These are phyloP conservation scores for Rhynchospora breviuscula DNA, from an alignment of 176 grass and related monocot species.

Conservation along the genomic window DNA sequence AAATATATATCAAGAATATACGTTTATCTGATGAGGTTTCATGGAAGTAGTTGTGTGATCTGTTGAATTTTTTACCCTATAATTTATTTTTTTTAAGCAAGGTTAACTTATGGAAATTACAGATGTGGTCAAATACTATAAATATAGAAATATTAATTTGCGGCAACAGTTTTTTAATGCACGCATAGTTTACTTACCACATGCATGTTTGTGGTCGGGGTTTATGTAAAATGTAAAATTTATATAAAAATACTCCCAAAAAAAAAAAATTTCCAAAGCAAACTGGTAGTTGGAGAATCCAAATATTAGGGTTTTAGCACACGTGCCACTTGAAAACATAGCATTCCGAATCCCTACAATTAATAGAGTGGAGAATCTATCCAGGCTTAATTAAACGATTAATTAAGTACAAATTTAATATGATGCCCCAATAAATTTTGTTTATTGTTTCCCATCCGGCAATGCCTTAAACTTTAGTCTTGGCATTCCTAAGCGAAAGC, in stretches of 20 bases:
- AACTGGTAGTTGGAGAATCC: neutral
- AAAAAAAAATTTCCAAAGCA: neutral
- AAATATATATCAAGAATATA: too few relatives aligned
- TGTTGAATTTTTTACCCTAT: too few relatives aligned
- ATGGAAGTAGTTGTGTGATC: too few relatives aligned
- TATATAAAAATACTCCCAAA: neutral
- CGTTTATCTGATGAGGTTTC: too few relatives aligned
- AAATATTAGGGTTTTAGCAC: conserved; percentile 20
- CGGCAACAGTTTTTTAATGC: too few relatives aligned
- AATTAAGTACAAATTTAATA: neutral
- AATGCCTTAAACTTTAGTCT: neutral
- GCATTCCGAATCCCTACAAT: neutral
- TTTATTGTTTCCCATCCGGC: neutral
- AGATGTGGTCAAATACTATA: neutral
- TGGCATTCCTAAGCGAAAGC: neutral
- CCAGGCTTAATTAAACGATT: neutral
- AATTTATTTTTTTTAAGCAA: neutral
- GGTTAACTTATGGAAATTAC: neutral
- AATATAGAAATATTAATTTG: too few relatives aligned
- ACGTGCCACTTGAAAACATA: conserved; percentile 13
- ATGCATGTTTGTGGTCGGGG: neutral
- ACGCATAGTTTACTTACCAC: too few relatives aligned
- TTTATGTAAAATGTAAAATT: neutral
- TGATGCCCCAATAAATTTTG: neutral
- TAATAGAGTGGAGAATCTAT: neutral